Percentiles rank a stretch among this genome's conserved stretches.
phyloP scores from a whole-genome alignment of 2,329 filamentous ascomycete genomes.

The Xylaria digitata region DNA sequence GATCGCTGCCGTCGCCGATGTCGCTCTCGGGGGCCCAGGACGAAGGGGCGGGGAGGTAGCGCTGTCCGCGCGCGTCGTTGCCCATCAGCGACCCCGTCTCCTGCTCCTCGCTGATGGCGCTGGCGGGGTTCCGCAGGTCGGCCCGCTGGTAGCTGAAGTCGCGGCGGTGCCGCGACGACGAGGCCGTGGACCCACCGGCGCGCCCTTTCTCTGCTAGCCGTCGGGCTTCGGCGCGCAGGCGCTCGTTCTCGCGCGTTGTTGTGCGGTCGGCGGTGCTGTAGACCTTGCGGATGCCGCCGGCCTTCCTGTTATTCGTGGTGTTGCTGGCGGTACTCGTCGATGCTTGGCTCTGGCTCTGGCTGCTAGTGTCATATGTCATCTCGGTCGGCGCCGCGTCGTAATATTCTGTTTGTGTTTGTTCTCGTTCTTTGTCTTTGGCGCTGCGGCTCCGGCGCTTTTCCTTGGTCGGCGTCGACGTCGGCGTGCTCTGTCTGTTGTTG shows the following conservation, averaged over 20 bases:
- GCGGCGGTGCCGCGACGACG: slow-evolving; percentile 39
- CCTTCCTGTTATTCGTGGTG: slow-evolving; percentile 22
- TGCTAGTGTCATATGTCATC: slow-evolving; percentile 14
- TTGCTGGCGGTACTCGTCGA: background rate
- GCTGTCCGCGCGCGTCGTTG: slow-evolving; percentile 30
- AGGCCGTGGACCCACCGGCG: slow-evolving; percentile 40
- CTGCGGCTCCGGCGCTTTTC: slow-evolving; percentile 11
- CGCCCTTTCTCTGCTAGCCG: slow-evolving; percentile 66
- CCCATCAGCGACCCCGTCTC: slow-evolving; percentile 39
- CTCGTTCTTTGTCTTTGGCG: slow-evolving; percentile 11
- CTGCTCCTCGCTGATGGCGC: slow-evolving; percentile 47
- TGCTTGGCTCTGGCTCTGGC: slow-evolving; percentile 2
- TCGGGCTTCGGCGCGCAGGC: slow-evolving; percentile 66
- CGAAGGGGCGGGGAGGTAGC: slow-evolving; percentile 51
- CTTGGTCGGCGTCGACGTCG: slow-evolving; percentile 53
- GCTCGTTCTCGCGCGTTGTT: slow-evolving; percentile 63
- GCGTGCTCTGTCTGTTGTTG: slow-evolving; percentile 66
- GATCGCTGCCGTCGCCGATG: slow-evolving; percentile 57
- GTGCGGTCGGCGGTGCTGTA: slow-evolving; percentile 70
- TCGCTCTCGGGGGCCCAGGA: slow-evolving; percentile 55
- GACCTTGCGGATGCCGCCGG: slow-evolving; percentile 69
- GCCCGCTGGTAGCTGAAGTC: slow-evolving; percentile 67
- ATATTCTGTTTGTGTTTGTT: background rate
- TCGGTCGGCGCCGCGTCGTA: slow-evolving; percentile 18
- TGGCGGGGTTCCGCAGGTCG: slow-evolving; percentile 59